Base-by-base conservation (phyloP, 306 rosid species). In the Geum urbanum region DNA sequence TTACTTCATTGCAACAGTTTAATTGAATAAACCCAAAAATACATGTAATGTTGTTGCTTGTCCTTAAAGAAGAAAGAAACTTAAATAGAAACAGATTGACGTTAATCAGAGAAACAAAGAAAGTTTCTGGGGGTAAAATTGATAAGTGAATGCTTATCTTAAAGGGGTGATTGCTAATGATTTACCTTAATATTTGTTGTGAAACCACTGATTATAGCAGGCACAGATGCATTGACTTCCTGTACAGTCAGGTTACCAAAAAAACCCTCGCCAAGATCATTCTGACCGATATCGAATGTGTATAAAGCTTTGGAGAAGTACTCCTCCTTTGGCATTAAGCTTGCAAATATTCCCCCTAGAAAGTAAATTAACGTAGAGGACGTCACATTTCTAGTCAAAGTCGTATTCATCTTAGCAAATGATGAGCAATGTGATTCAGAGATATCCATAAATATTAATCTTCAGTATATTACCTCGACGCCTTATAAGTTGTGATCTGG, bases 281-380 rank as follows among this genome's bases (percentile, higher is more conserved):
- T 82, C 69, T 80, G 85, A 41, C 83, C 89, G 13, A 82, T 80
- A 54, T 82, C 89, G 40, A 80, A 80, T 41, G 85, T 85, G 85
- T 80, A 85, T n/a, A 85, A 57, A 5, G 87, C 86, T 40, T 60
- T 10, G 14, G 66, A 3, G 63, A 77, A 85, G 45, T 80, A 70
- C 19, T 45, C 71, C 45, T 78, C 45, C 52, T 47, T n/a, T 1
- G 82, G 85, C 61, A 76, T 22, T 15, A 58, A 58, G 24, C 49
- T 40, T 8, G 60, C 69, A 55, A 6, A 5, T 72, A 63, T 63
- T 70, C 73, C 76, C 8, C 70, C 44, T n/a, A 18, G 9, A 70
- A 48, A 72, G 4, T 16, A 0, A 70, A 52, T 22, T 0, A 74
- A 35, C 1, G 11, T 3, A 5, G 40, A 5, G 40, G 9, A 43